phyloP scores from a whole-genome alignment of 768 basidiomycete species.

The Omphalotus guepiniiformis region DNA sequence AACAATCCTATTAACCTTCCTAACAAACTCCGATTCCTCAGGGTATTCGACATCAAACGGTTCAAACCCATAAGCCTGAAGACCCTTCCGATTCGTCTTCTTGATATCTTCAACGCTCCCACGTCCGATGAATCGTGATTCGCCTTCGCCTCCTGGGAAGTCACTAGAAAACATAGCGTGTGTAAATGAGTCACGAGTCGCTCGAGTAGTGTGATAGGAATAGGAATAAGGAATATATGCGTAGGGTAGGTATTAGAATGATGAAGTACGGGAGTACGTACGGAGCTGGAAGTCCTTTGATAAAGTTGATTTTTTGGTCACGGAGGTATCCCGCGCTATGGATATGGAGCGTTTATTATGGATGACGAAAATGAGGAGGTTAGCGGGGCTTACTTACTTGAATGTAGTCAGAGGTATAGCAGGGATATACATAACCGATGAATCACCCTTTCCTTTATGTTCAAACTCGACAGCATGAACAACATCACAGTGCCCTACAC shows the following conservation, averaged over 20 bases:
- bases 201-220: too few species aligned
- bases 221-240: too few species aligned
- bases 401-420: slow-evolving; percentile 46
- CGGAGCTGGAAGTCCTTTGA: slow-evolving; percentile 47
- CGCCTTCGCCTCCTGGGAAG: slow-evolving; percentile 50
- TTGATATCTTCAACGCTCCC: slow-evolving; percentile 29
- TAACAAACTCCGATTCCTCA: background rate
- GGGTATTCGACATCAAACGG: background rate
- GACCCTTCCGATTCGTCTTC: background rate
- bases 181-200: too few species aligned
- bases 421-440: slow-evolving; percentile 55
- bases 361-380: background rate
- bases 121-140: slow-evolving; percentile 38
- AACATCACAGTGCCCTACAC: slow-evolving; percentile 48
- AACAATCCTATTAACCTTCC: background rate
- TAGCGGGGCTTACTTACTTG: slow-evolving; percentile 32
- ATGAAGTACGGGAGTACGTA: slow-evolving; percentile 20
- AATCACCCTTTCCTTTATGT: slow-evolving; percentile 44
- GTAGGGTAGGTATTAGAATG: too few species aligned
- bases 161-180: slow-evolving; percentile 37
- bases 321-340: slow-evolving; percentile 44
- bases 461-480: slow-evolving; percentile 52
- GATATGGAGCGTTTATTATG: background rate
- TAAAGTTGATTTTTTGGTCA: slow-evolving; percentile 44
- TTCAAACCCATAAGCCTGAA: slow-evolving; percentile 3